Evolutionary conservation across 106 monocot species (phyloP), one percentile per base, ranked within the genome.

Genomic region (Dioscorea zingiberensis): DNA sequence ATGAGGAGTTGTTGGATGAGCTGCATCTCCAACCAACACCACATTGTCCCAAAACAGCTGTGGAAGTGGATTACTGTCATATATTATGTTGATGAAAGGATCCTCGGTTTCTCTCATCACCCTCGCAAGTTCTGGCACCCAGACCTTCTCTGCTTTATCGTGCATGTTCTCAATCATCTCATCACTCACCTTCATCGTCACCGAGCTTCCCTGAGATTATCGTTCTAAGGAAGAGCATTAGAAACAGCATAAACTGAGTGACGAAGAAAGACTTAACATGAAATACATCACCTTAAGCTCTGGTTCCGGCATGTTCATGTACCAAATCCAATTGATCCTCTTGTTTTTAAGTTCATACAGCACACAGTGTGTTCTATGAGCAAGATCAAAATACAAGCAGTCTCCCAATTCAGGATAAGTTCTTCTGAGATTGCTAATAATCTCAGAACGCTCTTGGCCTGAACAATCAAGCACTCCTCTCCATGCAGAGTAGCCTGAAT

Each of bases 251-350:
- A 51, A 0, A 51, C 51, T 16, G 13, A 58, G 24, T 23, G 22
- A 58, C 7, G 57, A 58, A 21, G 22, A 24, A 9, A 58, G 5
- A 13, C 13, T 51, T 51, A 16, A 18, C 19, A 19, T 8, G 51
- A 51, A 15, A 13, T 51, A 13, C 19, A 51, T 51, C 19, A 87
- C 94, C 94, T 75, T 75, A 7, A 71, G 29, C 64, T 82, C 63
- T 15, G 86, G 90, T 65, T 94, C 94, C 7, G 84, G 80, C 62
- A 70, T 71, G 60, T 84, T 87, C 62, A 87, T 55, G 58, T 90
- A 94, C 94, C 94, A 90, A 60, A 94, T 63, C 89, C 94, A 94
- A 63, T 94, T 90, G 47, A 94, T 71, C 70, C 82, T 79, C 46
- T 80, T 82, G 38, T 68, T 53, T 60, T 72, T 77, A 53, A 94